Base-by-base conservation (phyloP, 108 stramenopile species). In the Cylindrotheca fusiformis region DNA sequence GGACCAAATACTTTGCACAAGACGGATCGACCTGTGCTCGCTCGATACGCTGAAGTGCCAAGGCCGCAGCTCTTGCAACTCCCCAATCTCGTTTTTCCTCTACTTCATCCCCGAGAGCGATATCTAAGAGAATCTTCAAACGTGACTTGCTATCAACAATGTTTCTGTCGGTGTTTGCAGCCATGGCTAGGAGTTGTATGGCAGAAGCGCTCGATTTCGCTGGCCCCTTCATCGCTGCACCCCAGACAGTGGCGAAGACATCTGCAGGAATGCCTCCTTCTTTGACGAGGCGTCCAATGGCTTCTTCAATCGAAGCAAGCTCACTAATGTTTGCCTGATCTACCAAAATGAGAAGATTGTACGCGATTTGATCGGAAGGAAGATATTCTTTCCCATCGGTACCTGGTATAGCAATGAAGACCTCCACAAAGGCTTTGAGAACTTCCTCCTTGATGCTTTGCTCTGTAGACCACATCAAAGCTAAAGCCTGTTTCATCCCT, bases 281-380 rank as follows among this genome's bases (percentile, higher is more conserved):
- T 66, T 83, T 82, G 14, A 94, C 96, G 10, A 92, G 71, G 17
- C 78, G 69, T 27, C 86, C 72, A 47, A 96, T 65, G n/a, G 87
- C 93, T 66, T 98, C 97, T 71, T 98, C 97, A 50, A 98, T 91
- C 4, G 88, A 94, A 12, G 95, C 93, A 18, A 90, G 79, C 60
- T 96, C 95, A 36, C 94, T 93, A 31, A 86, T 80, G 28, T 84
- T 86, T 18, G 94, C 82, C 33, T 86, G 69, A 4, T 79, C 77
- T 14, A 74, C 87, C 18, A 98, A 77, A 56, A 66, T 64, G 4
- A 98, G 56, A 8, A 98, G 79, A 58, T 96, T 98, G 28, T 89
- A 77, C 5, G 94, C 96, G 63, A 95, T 94, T 48, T 85, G 79
- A 22, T 86, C 74, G 22, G 65, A 62, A 18, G 89, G 79, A 33